Evolutionary conservation across 768 basidiomycete species (phyloP), one percentile per base, ranked within the genome.

Genomic region (Cantharellus anzutake): DNA sequence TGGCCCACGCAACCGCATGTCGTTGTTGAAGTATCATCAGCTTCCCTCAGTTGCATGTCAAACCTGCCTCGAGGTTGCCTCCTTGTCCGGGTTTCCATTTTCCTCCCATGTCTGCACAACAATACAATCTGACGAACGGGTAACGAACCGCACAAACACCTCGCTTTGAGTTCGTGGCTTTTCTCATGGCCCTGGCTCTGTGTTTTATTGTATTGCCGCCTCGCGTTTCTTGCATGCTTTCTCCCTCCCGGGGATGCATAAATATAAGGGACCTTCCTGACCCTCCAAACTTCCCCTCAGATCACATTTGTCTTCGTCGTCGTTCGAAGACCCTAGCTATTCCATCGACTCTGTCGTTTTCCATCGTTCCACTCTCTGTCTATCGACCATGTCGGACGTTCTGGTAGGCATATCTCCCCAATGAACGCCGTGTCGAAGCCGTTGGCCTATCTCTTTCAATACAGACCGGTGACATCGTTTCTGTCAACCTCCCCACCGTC

Each of bases 381-480:
- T 37, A 11, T 55, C 35, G 20, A 11, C 52, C 11, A 55, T 55
- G 52, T 11, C 52, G 14, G 52, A 55, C 35, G 7, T 55, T 37
- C 14, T 55, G 11, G 44, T 48, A 29, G 29, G 44, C 38, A 55
- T 37, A 37, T 55, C 52, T 11, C 52, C 35, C 7, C 7, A 29
- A 29, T 29, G 20, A 29, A 55, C 52, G 52, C 38, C 11, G 11
- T 55, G 0, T 7, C 11, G 52, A 11, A 11, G 11, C 7, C 38
- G 52, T 55, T 7, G 14, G 35, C 52, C 14, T 14, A 7, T 20
- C 58, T 64, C 4, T 5, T 58, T 29, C 20, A 29, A 29, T 29
- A 34, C 37, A 58, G 62, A 59, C 85, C 59, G 87, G 86, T 62
- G 87, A 90, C 69, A 75, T 88, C 67, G 86, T 90, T 70, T 75